These are phyloP conservation scores for Xylariaceae sp. DNA, from an alignment of 2,329 filamentous ascomycete species.

Conservation along the genomic window DNA sequence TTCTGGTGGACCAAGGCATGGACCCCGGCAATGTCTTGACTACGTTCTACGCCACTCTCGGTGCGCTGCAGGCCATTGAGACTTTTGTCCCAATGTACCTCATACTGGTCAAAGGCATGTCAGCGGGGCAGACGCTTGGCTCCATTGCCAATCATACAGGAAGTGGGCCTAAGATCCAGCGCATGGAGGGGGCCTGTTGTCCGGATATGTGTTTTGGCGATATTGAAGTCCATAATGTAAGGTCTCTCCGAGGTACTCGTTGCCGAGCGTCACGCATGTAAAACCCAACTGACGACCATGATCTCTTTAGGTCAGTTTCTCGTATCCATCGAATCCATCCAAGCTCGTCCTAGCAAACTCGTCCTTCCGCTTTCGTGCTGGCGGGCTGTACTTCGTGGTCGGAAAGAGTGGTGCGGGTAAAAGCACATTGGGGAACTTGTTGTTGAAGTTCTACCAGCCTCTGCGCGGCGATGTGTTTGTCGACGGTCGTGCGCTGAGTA, in stretches of 20 bases:
- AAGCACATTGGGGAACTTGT: constrained; percentile 74
- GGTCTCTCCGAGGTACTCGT: too few relatives aligned
- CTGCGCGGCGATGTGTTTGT: constrained; percentile 58
- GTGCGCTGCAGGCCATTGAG: constrained; percentile 68
- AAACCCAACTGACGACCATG: not conserved
- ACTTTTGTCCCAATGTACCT: constrained; percentile 69
- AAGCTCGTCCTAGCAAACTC: constrained; percentile 52
- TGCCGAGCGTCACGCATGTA: too few relatives aligned
- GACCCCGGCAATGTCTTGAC: constrained; percentile 65
- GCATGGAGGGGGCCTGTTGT: constrained; percentile 21
- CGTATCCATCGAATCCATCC: constrained; percentile 65
- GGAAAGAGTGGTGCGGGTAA: constrained; percentile 88
- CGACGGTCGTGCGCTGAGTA: constrained; percentile 55
- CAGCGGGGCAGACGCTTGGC: constrained; percentile 59
- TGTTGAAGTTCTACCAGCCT: constrained; percentile 70
- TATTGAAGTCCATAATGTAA: constrained; percentile 62
- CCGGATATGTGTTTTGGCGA: constrained; percentile 51
- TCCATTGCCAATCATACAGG: constrained; percentile 29
- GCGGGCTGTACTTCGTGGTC: constrained; percentile 71
- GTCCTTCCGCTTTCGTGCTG: constrained; percentile 63
- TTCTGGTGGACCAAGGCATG: constrained; percentile 55
- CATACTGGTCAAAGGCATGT: constrained; percentile 69
- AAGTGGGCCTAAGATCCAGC: constrained; percentile 17
- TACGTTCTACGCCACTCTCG: constrained; percentile 76
- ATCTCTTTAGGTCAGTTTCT: constrained; percentile 60